Evolutionary conservation across 2,329 filamentous ascomycete species (phyloP), one percentile per base, ranked within the genome.

Genomic region (Fusarium succisae): DNA sequence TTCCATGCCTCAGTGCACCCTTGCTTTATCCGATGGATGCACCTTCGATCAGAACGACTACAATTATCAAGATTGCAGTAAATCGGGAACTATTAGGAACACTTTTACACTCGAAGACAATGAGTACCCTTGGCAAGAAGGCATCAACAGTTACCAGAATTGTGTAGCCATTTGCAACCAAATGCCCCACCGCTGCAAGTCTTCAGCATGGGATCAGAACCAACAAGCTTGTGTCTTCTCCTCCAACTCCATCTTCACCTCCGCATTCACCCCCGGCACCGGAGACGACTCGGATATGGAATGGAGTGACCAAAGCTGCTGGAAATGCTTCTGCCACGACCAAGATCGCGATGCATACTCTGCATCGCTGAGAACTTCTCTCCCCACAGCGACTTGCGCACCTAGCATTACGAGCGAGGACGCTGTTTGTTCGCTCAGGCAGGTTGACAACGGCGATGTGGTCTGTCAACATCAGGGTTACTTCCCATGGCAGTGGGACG

Each of bases 271-370:
- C 1, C 12, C 35, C 2, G 43, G 14, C 3, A 18, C 8, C 5
- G 11, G 15, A 7, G 20, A 14, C 6, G 28, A 50, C 15, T 11
- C 17, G 22, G 47, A 50, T 9, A 50, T 30, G 28, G 1, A n/a
- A 3, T 50, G 69, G 69, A 51, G 26, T 24, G 69, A 71, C 6
- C 69, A 72, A n/a, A 58, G 53, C 18, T 72, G 69, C n/a, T 51
- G 13, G 0, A 53, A 20, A 2, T 72, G 69, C 24, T 62, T 66
- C 35, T 72, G 69, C 13, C 50, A 62, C 13, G 38, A 69, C 20
- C 22, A 30, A 8, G 66, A 69, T 1, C 56, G 50, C 2, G 30
- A 69, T 37, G 66, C 47, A 13, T 69, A 69, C 45, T 68, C 13
- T 3, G 56, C 48, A 0, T 68, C 64, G 0, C 12, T 63, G 0